phyloP scores from a whole-genome alignment of 768 basidiomycete species.

The Termitomyces sp. region DNA sequence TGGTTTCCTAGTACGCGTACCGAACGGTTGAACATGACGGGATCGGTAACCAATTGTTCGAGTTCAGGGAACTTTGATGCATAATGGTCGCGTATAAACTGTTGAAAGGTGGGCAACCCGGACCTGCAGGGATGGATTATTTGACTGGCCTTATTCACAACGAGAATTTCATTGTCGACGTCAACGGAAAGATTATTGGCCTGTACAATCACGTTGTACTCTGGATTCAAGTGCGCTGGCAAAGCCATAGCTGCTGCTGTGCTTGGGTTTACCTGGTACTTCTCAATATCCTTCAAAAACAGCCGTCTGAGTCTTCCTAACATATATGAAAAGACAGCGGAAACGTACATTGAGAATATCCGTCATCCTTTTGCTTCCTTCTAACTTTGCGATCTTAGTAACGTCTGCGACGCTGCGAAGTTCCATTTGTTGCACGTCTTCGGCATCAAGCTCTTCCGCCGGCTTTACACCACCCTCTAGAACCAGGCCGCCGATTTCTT shows the following conservation, averaged over 20 bases:
- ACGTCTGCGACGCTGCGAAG: conserved; percentile 83
- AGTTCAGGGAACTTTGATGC: conserved; percentile 93
- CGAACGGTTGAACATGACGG: conserved; percentile 87
- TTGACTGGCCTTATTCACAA: conserved; percentile 84
- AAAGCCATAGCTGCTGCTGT: conserved; percentile 72
- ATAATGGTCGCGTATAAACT: conserved; percentile 99
- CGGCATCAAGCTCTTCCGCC: conserved; percentile 92
- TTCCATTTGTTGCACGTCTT: conserved; percentile 95
- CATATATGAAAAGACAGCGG: neutral
- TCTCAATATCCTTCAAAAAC: conserved; percentile 74
- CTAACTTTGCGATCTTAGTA: conserved; percentile 80
- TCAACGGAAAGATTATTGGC: conserved; percentile 98
- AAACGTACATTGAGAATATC: conserved; percentile 72
- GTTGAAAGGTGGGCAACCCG: neutral
- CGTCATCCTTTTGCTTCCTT: conserved; percentile 80
- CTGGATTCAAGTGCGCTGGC: conserved; percentile 85
- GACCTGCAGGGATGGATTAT: neutral
- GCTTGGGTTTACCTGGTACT: conserved; percentile 77
- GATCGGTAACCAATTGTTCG: conserved; percentile 90
- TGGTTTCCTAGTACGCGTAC: conserved; percentile 86
- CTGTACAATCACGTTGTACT: conserved; percentile 94
- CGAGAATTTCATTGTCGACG: conserved; percentile 94
- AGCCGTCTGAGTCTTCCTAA: neutral
- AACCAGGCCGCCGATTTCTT: conserved; percentile 53
- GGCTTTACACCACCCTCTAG: conserved; percentile 86